These are phyloP conservation scores for Hyphochytrium catenoides DNA, from an alignment of 352 stramenopile species.

Conservation along the genomic window DNA sequence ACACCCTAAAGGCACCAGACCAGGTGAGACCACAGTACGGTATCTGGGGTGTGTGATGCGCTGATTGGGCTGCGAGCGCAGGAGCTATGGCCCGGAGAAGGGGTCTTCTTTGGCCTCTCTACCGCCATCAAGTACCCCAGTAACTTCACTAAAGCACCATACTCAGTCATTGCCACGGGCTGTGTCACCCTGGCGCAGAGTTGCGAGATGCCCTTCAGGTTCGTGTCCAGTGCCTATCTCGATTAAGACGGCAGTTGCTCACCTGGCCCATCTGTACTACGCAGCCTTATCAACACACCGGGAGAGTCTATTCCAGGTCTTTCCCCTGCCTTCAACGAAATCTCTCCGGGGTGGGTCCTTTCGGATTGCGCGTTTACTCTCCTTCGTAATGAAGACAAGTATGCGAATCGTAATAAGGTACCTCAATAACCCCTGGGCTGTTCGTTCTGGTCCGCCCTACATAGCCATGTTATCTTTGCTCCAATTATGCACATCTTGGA, in stretches of 20 bases:
- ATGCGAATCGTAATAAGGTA: conserved; percentile 43
- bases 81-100: conserved; percentile 75
- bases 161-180: conserved; percentile 81
- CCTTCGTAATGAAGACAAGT: conserved; percentile 66
- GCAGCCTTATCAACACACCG: conserved; percentile 27
- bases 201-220: conserved; percentile 41
- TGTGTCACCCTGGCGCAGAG: conserved; percentile 65
- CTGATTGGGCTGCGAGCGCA: conserved; percentile 33
- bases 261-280: neutral
- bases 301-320: conserved; percentile 41
- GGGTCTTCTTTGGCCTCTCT: conserved; percentile 81
- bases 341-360: conserved; percentile 67
- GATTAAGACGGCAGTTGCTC: neutral
- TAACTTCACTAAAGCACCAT: conserved; percentile 69
- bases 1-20: conserved; percentile 70
- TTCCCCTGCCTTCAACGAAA: conserved; percentile 52
- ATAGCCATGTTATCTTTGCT: too few relatives aligned
- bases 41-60: neutral
- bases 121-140: conserved; percentile 83
- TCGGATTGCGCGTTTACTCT: conserved; percentile 66
- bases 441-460: too few relatives aligned
- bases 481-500: too few relatives aligned
- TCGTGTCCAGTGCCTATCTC: too few relatives aligned
- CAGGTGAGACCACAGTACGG: too few relatives aligned
- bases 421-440: too few relatives aligned